phyloP scores from a whole-genome alignment of 768 basidiomycete genomes.

The Porphyrellus cyaneotinctus region DNA sequence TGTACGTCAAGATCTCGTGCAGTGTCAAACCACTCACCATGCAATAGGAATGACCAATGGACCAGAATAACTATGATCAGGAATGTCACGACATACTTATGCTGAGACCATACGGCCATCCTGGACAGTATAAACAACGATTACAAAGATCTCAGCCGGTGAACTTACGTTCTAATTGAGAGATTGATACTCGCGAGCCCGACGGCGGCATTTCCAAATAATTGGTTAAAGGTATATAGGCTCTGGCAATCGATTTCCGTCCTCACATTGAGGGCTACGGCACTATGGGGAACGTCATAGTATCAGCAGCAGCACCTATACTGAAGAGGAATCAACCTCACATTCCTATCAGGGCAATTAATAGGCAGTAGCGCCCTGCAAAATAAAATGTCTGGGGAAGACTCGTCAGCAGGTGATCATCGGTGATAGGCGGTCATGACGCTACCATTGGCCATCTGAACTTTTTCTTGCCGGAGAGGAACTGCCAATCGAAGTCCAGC shows the following conservation, averaged over 20 bases:
- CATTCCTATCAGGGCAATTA: conserved; percentile 69
- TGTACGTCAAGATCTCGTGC: not conserved
- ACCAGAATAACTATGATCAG: conserved; percentile 56
- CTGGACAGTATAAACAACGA: conserved; percentile 31
- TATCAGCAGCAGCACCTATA: not conserved
- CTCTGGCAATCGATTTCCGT: conserved; percentile 60
- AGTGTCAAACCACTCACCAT: conserved; percentile 38
- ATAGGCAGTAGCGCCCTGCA: conserved; percentile 58
- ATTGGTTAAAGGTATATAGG: conserved; percentile 65
- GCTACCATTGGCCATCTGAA: conserved; percentile 68
- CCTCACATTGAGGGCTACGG: conserved; percentile 56
- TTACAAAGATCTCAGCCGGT: not conserved
- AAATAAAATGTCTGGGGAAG: conserved; percentile 59
- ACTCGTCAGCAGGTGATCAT: not conserved
- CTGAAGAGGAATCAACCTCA: conserved; percentile 31
- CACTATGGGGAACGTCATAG: conserved; percentile 31
- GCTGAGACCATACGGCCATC: conserved; percentile 68
- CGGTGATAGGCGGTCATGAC: not conserved
- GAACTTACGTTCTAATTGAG: conserved; percentile 58
- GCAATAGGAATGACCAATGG: conserved; percentile 69
- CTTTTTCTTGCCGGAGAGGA: conserved; percentile 48
- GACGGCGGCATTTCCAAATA: conserved; percentile 61
- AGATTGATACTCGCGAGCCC: conserved; percentile 71
- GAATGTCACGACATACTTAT: conserved; percentile 47
- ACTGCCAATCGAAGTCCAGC: conserved; percentile 61